phyloP scores from a whole-genome alignment of 2,329 filamentous ascomycete genomes.

The Trichoderma semiorbis region DNA sequence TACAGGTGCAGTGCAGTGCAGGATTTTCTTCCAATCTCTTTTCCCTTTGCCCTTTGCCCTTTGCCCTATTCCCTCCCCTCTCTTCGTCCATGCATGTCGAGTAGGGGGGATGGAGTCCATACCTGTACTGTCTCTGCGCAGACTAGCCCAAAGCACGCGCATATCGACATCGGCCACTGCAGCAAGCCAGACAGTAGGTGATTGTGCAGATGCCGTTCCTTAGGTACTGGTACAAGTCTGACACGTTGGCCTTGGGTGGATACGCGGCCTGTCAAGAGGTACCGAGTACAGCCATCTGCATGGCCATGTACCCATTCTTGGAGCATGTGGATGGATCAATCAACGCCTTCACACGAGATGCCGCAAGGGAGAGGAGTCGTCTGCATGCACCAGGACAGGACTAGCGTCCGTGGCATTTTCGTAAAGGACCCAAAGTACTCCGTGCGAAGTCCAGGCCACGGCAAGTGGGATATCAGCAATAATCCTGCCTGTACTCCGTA shows the following conservation, averaged over 20 bases:
- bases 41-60: background rate
- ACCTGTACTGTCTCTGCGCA: background rate
- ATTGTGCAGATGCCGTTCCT: background rate
- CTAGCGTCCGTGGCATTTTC: slow-evolving; percentile 13
- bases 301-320: background rate
- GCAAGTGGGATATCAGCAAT: background rate
- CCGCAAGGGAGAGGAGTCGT: background rate
- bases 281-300: background rate
- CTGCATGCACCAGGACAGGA: background rate
- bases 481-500: background rate
- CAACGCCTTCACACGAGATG: background rate
- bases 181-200: background rate
- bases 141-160: slow-evolving; percentile 2
- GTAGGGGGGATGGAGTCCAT: background rate
- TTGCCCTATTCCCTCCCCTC: background rate
- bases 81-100: background rate
- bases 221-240: background rate
- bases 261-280: background rate
- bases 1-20: background rate
- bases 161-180: slow-evolving; percentile 10
- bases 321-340: background rate
- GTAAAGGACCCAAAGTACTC: background rate
- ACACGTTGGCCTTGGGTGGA: background rate
- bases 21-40: background rate
- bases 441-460: background rate